These are phyloP conservation scores for Leccinum arenicola DNA, from an alignment of 768 basidiomycete genomes.

Conservation along the genomic window DNA sequence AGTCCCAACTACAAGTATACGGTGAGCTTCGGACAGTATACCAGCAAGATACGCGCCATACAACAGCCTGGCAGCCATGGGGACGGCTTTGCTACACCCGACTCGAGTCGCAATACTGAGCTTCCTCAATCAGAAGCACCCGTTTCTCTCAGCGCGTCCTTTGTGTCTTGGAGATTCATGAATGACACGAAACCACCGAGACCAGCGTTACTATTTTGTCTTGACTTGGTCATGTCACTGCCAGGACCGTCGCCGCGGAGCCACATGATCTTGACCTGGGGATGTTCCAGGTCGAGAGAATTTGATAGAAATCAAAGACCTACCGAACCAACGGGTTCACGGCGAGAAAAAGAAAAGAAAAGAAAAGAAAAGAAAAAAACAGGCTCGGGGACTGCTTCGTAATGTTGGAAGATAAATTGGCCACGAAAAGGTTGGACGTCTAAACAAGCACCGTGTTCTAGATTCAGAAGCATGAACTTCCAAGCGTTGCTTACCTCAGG, in stretches of 20 bases:
- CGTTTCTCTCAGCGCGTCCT: constrained; percentile 77
- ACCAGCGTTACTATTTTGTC: no score
- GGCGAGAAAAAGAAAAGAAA: no score
- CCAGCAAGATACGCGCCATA: constrained; percentile 56
- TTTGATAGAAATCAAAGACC: no score
- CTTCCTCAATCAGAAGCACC: constrained; percentile 97
- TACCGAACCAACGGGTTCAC: no score
- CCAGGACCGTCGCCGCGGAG: no score
- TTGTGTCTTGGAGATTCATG: no score
- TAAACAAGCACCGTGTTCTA: constrained; percentile 28
- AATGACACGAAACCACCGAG: no score
- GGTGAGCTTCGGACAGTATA: background rate
- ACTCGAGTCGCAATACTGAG: constrained; percentile 64
- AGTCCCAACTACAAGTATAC: constrained; percentile 15
- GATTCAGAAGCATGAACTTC: background rate
- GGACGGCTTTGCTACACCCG: constrained; percentile 97
- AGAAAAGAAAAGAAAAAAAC: no score
- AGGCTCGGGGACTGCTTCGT: constrained; percentile 50
- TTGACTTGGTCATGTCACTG: no score
- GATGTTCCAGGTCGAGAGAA: no score
- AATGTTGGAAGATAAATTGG: constrained; percentile 84
- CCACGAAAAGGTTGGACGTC: constrained; percentile 96
- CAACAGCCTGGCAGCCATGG: constrained; percentile 72
- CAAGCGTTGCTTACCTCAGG: constrained; percentile 55
- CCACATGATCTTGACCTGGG: no score